Base-by-base conservation (phyloP, 768 basidiomycete species). In the Filobasidium floriforme region DNA sequence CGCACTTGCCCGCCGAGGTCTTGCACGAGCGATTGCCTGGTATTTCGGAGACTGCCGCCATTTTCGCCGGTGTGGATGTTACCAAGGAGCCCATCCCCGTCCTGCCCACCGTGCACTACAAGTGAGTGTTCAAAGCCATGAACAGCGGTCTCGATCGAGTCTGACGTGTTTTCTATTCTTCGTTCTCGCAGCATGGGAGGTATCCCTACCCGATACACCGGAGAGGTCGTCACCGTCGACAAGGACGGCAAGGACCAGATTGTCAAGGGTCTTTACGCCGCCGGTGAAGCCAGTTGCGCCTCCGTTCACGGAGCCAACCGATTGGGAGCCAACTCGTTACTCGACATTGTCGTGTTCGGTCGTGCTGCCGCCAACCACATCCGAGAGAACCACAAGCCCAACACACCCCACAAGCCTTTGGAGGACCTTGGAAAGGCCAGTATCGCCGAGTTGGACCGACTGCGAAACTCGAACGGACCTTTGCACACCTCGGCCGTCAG, bases 11-110 rank as follows among this genome's bases (percentile, higher is more conserved):
- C 65, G 84, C 96, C 59, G 92, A 96, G 70, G 86, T 98, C 72
- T 87, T 99, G 62, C 92, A 90, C 76, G 94, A 98, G 80, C 87
- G 96, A 75, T 84, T 99, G 28, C 96, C 96, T 67, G 96, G 96
- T 84, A 99, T 99, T 77, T 98, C 96, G 59, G 96, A 99, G 83
- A 99, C 96, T 10, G 96, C 96, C 24, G 89, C 96, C 65, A 98
- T 99, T 77, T 99, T 99, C 82, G 85, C 90, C 71, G 96, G 96
- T 78, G 96, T 98, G 68, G 96, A 99, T 80, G 96, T 99, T 65
- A 98, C 96, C 69, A 98, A 99, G 83, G 94, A 98, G 79, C 96
- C 96, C 41, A 99, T 99, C 73, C 96, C 96, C 43, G 96, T 99
- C 29, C 81, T 99, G 69, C 96, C 96, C 37, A 99, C 96, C 46